Evolutionary conservation across 225 moss, liverwort and hornwort genomes (phyloP).

Genomic region (Asterella californica): DNA sequence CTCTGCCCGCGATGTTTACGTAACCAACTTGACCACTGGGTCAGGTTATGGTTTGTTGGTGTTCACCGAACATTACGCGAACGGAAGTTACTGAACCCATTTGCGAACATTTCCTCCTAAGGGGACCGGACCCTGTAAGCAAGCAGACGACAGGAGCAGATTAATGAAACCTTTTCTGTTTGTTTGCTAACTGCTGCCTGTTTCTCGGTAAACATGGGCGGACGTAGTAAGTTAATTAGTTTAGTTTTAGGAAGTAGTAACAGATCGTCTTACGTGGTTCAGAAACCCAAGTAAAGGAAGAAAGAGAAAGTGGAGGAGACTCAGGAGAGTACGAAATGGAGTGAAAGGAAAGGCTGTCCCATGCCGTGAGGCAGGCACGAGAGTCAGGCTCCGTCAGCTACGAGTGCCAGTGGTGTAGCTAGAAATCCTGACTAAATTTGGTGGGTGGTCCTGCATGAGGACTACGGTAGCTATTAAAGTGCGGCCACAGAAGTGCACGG

Average conservation of each 20-base stretch:
- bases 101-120: background rate
- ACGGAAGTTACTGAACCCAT: background rate
- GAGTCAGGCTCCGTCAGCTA: background rate
- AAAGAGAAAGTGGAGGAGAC: background rate
- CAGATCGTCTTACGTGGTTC: no score
- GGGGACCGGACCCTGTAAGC: background rate
- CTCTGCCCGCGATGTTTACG: background rate
- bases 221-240: no score
- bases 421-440: background rate
- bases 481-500: background rate
- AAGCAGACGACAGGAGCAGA: background rate
- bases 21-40: background rate
- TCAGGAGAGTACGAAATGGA: no score
- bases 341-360: background rate
- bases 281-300: background rate
- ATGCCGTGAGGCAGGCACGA: background rate
- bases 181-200: no score
- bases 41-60: background rate
- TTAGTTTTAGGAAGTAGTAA: no score
- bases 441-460: background rate
- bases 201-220: no score
- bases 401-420: background rate
- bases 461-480: background rate
- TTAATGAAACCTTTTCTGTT: no score
- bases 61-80: background rate